A percentile compares a stretch with the other conserved stretches of the same genome.
phyloP scores from a whole-genome alignment of 805 yeast genomes.

The Candida ficus region DNA sequence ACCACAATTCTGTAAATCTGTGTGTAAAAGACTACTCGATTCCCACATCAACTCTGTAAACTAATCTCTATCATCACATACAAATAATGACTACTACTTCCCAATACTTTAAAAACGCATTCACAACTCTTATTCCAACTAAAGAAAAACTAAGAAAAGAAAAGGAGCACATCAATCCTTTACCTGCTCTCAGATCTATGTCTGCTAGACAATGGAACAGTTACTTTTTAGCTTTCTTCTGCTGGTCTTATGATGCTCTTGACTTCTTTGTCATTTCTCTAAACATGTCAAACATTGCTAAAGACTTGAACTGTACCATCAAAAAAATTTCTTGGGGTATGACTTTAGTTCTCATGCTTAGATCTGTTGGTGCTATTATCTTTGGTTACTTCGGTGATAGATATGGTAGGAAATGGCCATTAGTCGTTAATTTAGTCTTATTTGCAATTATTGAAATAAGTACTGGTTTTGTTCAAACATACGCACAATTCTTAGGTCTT shows the following conservation, averaged over 20 bases:
- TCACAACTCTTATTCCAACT: slow-evolving; percentile 46
- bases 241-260: slow-evolving; percentile 65
- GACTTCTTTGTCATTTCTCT: slow-evolving; percentile 57
- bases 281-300: slow-evolving; percentile 44
- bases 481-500: slow-evolving; percentile 53
- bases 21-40: no score
- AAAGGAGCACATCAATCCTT: slow-evolving; percentile 51
- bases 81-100: no score
- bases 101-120: no score
- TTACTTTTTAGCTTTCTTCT: slow-evolving; percentile 46
- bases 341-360: slow-evolving; percentile 61
- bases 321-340: slow-evolving; percentile 53
- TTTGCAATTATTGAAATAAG: slow-evolving; percentile 55
- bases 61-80: no score
- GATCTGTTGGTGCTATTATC: slow-evolving; percentile 61
- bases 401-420: slow-evolving; percentile 59
- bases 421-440: slow-evolving; percentile 38
- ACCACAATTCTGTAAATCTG: no score
- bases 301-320: slow-evolving; percentile 37
- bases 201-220: slow-evolving; percentile 48
- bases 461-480: slow-evolving; percentile 55
- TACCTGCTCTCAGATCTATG: slow-evolving; percentile 48
- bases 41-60: no score
- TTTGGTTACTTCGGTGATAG: slow-evolving; percentile 58
- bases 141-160: slow-evolving; percentile 32